Evolutionary conservation across 2,329 filamentous ascomycete genomes (phyloP).

Genomic region (Cryphonectria parasitica): DNA sequence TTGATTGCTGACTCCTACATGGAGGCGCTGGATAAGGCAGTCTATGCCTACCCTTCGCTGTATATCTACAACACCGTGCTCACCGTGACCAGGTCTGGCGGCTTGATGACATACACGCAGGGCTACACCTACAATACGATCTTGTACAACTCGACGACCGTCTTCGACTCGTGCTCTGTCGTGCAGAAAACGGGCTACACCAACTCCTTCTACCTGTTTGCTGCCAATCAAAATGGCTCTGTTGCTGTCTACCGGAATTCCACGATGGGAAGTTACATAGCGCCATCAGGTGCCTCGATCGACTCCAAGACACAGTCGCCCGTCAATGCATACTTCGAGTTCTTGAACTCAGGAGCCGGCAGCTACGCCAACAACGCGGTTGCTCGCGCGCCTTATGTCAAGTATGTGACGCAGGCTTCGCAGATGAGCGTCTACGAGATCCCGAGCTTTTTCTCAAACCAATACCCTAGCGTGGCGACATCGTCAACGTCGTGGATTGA

Average conservation of each 20-base stretch:
- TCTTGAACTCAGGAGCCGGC: conserved; percentile 44
- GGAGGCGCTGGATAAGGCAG: conserved; percentile 47
- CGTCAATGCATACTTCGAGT: conserved; percentile 46
- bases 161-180: conserved; percentile 46
- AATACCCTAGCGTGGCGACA: conserved; percentile 40
- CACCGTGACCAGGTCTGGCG: conserved; percentile 41
- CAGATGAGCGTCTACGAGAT: conserved; percentile 42
- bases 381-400: conserved; percentile 41
- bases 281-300: conserved; percentile 39
- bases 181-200: conserved; percentile 38
- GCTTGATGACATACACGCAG: conserved; percentile 45
- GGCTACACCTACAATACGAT: conserved; percentile 35
- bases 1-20: conserved; percentile 50
- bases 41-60: conserved; percentile 45
- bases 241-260: conserved; percentile 47
- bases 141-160: conserved; percentile 42
- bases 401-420: conserved; percentile 37
- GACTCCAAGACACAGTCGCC: conserved; percentile 39
- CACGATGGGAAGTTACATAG: conserved; percentile 43
- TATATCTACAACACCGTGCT: conserved; percentile 50
- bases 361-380: conserved; percentile 43
- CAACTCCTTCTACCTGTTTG: conserved; percentile 42
- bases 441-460: conserved; percentile 41
- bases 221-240: conserved; percentile 45
- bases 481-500: conserved; percentile 44